These are phyloP conservation scores for Saccharomyces hybrid DNA, from an alignment of 1,139 yeast species.

Conservation along the genomic window DNA sequence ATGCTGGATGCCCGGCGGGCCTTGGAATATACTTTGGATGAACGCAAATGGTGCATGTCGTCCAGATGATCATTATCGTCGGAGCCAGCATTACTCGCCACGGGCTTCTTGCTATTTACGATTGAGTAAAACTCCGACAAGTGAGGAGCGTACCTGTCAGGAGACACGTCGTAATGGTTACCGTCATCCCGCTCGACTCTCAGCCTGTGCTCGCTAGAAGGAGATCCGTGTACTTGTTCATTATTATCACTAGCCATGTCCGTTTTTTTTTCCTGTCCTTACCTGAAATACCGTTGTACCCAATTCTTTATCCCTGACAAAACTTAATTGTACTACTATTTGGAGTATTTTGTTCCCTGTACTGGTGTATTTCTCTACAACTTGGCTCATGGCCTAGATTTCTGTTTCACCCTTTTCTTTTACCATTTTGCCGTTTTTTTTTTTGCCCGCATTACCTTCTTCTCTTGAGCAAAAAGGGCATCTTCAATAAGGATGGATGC, in stretches of 20 bases:
- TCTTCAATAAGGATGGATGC: too few relatives aligned
- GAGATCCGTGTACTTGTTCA: constrained; percentile 1
- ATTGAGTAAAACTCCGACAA: constrained; percentile 30
- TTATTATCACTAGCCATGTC: neutral
- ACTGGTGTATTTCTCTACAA: neutral
- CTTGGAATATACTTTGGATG: neutral
- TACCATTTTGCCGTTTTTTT: neutral
- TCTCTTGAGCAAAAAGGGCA: neutral
- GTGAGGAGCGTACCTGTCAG: constrained; percentile 29
- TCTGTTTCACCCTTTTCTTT: neutral
- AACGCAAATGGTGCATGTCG: constrained; percentile 5
- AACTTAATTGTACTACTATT: neutral
- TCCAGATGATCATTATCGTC: constrained; percentile 1
- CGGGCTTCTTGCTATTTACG: constrained; percentile 16
- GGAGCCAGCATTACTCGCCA: constrained; percentile 3
- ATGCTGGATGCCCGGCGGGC: constrained; percentile 23
- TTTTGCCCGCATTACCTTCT: neutral
- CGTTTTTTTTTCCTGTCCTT: constrained; percentile 4
- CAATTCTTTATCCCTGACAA: neutral
- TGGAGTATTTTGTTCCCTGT: neutral
- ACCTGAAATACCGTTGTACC: neutral
- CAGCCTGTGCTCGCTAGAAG: neutral
- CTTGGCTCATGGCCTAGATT: neutral
- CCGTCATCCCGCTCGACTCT: neutral
- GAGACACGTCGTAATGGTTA: constrained; percentile 8